These are phyloP conservation scores for Trichophyton schoenleinii DNA, from an alignment of 2,329 filamentous ascomycete species.

Conservation along the genomic window DNA sequence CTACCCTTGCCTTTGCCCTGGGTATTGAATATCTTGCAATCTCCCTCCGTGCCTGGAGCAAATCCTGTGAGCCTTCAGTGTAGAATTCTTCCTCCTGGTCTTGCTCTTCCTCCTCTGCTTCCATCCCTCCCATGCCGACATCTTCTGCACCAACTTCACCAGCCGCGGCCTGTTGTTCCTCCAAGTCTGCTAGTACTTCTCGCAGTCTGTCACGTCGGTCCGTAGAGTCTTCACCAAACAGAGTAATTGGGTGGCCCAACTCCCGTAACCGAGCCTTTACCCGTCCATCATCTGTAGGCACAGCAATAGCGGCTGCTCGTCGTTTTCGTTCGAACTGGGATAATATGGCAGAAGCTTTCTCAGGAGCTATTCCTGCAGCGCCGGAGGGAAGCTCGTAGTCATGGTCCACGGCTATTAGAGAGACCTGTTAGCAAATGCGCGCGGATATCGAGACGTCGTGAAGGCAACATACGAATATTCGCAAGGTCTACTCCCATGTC, in stretches of 20 bases:
- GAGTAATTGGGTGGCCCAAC: slow-evolving; percentile 81
- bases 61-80: slow-evolving; percentile 61
- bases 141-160: slow-evolving; percentile 44
- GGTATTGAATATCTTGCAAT: slow-evolving; percentile 78
- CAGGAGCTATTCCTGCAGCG: slow-evolving; percentile 55
- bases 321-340: slow-evolving; percentile 86
- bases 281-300: slow-evolving; percentile 84
- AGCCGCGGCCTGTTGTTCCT: slow-evolving; percentile 44
- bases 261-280: slow-evolving; percentile 72
- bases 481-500: slow-evolving; percentile 50
- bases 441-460: slow-evolving; percentile 2
- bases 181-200: slow-evolving; percentile 62
- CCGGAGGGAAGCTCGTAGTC: slow-evolving; percentile 68
- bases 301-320: slow-evolving; percentile 73
- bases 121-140: slow-evolving; percentile 42
- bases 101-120: slow-evolving; percentile 46
- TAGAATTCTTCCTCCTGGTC: slow-evolving; percentile 92
- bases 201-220: slow-evolving; percentile 80
- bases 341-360: slow-evolving; percentile 73
- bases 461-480: slow-evolving; percentile 47
- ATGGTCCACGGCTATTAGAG: slow-evolving; percentile 51
- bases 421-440: slow-evolving; percentile 5
- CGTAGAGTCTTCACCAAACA: slow-evolving; percentile 80
- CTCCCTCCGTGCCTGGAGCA: slow-evolving; percentile 62
- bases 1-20: slow-evolving; percentile 62